Conservation (phyloP, 75 land plant genomes). For the Gnetum montanum region DNA sequence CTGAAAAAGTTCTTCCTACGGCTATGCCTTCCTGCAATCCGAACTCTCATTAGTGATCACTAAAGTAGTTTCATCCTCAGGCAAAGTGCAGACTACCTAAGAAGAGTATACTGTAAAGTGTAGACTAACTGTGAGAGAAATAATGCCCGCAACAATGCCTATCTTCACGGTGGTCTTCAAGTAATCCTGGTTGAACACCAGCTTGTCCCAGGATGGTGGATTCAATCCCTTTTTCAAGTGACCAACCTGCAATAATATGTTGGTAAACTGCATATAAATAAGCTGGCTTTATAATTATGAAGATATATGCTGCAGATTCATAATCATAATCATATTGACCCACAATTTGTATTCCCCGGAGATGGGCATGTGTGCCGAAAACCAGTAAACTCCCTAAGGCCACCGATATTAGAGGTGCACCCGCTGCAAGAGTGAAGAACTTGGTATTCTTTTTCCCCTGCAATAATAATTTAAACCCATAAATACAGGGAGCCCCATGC, state of each 20-base stretch:
- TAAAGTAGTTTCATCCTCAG: background rate
- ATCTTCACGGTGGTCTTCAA: constrained; percentile 2
- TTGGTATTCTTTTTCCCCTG: constrained; percentile 37
- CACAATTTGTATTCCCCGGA: constrained; percentile 57
- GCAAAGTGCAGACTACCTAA: background rate
- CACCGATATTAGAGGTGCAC: constrained; percentile 39
- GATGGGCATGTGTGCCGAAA: constrained; percentile 40
- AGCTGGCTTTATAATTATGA: background rate
- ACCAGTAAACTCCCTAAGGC: constrained; percentile 47
- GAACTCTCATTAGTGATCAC: background rate
- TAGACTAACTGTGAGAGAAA: constrained; percentile 23
- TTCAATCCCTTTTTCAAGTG: constrained; percentile 29
- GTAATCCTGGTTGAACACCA: background rate
- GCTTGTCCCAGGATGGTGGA: constrained; percentile 10
- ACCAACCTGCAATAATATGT: constrained; percentile 1
- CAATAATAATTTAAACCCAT: background rate
- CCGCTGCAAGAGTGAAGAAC: constrained; percentile 36
- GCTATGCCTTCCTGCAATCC: constrained; percentile 26
- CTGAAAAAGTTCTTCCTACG: constrained; percentile 33
- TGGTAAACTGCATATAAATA: background rate
- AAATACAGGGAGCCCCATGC: background rate
- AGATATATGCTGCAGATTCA: background rate
- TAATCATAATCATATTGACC: background rate
- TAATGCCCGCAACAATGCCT: constrained; percentile 9
- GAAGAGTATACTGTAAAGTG: background rate